phyloP scores from a whole-genome alignment of 331 rosid genomes.

The Quercus lobata region DNA sequence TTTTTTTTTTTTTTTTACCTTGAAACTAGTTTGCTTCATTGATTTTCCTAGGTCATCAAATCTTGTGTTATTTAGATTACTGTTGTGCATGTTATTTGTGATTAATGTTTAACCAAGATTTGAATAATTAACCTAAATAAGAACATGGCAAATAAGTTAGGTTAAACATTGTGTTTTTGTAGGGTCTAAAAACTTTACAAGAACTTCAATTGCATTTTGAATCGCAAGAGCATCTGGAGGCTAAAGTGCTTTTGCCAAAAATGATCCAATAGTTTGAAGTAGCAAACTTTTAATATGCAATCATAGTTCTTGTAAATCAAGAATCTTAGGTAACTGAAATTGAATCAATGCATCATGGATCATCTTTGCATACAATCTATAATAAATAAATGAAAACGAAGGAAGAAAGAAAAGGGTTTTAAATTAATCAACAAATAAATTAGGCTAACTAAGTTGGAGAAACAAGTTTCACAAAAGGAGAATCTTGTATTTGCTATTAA shows the following conservation, averaged over 20 bases:
- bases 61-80: too few relatives aligned
- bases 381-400: constrained; percentile 24
- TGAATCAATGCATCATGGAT: constrained; percentile 81
- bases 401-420: not conserved
- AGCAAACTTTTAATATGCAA: constrained; percentile 88
- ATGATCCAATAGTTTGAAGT: constrained; percentile 83
- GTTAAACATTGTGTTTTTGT: not conserved
- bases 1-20: too few relatives aligned
- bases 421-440: not conserved
- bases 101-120: too few relatives aligned
- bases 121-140: too few relatives aligned
- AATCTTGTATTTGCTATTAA: too few relatives aligned
- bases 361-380: constrained; percentile 80
- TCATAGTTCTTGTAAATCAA: constrained; percentile 92
- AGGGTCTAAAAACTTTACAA: constrained; percentile 28
- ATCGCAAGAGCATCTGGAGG: constrained; percentile 94
- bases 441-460: not conserved
- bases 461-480: constrained; percentile 6
- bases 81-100: too few relatives aligned
- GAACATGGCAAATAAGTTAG: too few relatives aligned
- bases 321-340: constrained; percentile 89
- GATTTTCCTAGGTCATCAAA: too few relatives aligned
- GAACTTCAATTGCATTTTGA: constrained; percentile 88
- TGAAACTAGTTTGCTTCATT: too few relatives aligned
- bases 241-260: constrained; percentile 89